Evolutionary conservation across 805 yeast species (phyloP), one percentile per base, ranked within the genome.

Genomic region (Metschnikowia lochheadii): DNA sequence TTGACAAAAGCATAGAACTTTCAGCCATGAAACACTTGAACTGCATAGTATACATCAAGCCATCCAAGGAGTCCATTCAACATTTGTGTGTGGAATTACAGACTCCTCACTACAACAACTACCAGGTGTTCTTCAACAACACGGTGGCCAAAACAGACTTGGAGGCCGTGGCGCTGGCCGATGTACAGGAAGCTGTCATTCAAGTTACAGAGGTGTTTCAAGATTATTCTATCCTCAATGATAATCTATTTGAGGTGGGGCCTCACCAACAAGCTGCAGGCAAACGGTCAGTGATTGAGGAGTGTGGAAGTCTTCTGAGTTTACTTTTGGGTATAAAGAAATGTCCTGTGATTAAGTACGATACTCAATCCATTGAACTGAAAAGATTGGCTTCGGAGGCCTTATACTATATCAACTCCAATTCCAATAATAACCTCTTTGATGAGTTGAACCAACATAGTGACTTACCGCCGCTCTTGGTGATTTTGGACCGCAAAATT

Each of bases 101-200:
- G 35, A 74, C 75, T 50, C 99, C 99, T 0, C 89, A 83, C 59
- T 94, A 90, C 69, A 80, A 84, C 34, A 77, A 75, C 34, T 94
- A 94, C 67, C 84, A 85, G 60, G 65, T 94, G 17, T 89, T 77
- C 60, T 89, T 92, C 74, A 86, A 82, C 63, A 90, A 90, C 64
- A 73, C 82, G 14, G 77, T 91, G 31, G 76, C 82, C 46, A 94
- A 92, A 68, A 74, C 83, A 23, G 87, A 88, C 55, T 66, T 94
- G 57, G 99, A 94, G 64, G 76, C 87, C 46, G 64, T 94, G 43
- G 98, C 99, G 0, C 96, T 89, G 65, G 80, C 88, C 2, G 99
- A 94, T 66, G 94, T 88, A 62, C 75, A 83, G 60, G 98, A 92
- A 63, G 81, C 83, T 8, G 86, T 94, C 8, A 70, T 77, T 5